Evolutionary conservation across 768 basidiomycete genomes (phyloP), one percentile per base, ranked within the genome.

Genomic region (Russula brevipes): DNA sequence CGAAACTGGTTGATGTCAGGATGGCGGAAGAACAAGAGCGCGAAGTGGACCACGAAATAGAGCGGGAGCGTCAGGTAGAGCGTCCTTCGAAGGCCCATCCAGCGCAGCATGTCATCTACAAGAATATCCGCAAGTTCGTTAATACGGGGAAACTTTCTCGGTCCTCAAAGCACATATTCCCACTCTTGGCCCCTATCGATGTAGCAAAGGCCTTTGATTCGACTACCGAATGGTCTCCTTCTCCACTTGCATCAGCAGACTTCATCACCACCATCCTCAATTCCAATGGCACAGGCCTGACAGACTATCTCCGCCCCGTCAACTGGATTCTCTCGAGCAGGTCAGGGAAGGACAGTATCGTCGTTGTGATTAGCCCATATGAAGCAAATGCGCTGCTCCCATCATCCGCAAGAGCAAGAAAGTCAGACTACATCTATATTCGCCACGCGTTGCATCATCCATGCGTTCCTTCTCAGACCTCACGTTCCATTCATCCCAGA

Each of bases 21-120:
- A 33, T 56, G 12, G 57, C 56, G n/a, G 65, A 66, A 50, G 65
- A 66, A 31, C 65, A 66, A 17, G 65, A 63, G 51, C 60, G 61
- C 7, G 64, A 66, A 30, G 60, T 66, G 14, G 35, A 56, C 38
- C 61, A 63, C n/a, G 64, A 66, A 19, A 17, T 63, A 2, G 64
- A 66, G 56, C 55, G n/a, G 7, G 61, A 61, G 38, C 56, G 56
- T 53, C 56, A 62, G 31, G 49, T 62, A 9, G 24, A 54, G 38
- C 54, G 41, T 10, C 64, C 61, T 47, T 38, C 50, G 31, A 66
- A 53, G 44, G 51, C 47, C 39, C 24, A 12, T 17, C 56, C 64
- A 5, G 61, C 64, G 8, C 7, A 41, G 31, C 55, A 66, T 39
- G 5, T 17, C 33, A 19, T 63, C 31, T 44, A 49, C n/a, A 14